Conservation (phyloP, 495 filamentous ascomycete genomes). For the Lasiosphaeriaceae sp. region DNA sequence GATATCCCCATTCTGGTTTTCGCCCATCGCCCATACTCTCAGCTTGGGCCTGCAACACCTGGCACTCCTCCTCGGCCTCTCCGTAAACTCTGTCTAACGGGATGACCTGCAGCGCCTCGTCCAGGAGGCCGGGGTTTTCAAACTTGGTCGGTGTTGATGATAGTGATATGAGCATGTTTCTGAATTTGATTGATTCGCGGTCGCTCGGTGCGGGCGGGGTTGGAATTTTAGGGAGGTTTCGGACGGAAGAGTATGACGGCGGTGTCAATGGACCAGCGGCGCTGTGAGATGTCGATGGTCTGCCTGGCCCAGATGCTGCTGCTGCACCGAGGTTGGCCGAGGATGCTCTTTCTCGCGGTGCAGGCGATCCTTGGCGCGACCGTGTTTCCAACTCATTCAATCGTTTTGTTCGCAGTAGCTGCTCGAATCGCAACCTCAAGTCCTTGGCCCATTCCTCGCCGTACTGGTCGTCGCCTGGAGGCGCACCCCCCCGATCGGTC, state of each 20-base stretch:
- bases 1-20: conserved; percentile 93
- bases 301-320: conserved; percentile 33
- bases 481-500: conserved; percentile 14
- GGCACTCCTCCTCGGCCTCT: conserved; percentile 88
- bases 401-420: conserved; percentile 70
- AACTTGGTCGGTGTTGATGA: conserved; percentile 86
- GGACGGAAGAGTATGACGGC: conserved; percentile 62
- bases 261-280: conserved; percentile 33
- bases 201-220: conserved; percentile 66
- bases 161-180: conserved; percentile 73
- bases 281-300: conserved; percentile 40
- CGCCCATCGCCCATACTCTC: conserved; percentile 71
- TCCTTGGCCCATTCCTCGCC: conserved; percentile 53
- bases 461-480: conserved; percentile 34
- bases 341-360: conserved; percentile 44
- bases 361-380: conserved; percentile 51
- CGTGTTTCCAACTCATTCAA: conserved; percentile 66
- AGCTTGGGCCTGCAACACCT: conserved; percentile 81
- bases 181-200: conserved; percentile 71
- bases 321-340: conserved; percentile 38
- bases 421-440: conserved; percentile 62
- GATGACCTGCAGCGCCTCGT: conserved; percentile 82
- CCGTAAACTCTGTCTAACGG: conserved; percentile 90
- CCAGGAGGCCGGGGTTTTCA: conserved; percentile 93
- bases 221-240: conserved; percentile 77